phyloP scores from a whole-genome alignment of 371 early-diverging fungal genomes.

The Amoeboaphelidium protococcarum region DNA sequence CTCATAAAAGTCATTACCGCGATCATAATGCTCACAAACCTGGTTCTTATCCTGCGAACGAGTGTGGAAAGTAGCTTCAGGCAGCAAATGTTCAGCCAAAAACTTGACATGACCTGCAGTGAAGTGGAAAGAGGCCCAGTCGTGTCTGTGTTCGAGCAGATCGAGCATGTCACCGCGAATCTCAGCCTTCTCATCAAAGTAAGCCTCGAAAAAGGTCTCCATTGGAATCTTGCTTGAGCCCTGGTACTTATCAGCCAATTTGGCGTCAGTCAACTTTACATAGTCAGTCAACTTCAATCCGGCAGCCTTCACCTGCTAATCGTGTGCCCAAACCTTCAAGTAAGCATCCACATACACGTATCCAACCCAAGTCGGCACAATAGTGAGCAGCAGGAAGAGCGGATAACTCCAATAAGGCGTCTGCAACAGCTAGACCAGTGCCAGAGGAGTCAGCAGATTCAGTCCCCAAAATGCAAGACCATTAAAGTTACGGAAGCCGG shows the following conservation, averaged over 20 bases:
- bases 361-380: background rate
- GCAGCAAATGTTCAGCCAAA: slow-evolving; percentile 79
- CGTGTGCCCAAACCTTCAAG: background rate
- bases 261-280: background rate
- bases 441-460: background rate
- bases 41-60: slow-evolving; percentile 84
- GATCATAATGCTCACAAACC: slow-evolving; percentile 89
- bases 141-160: slow-evolving; percentile 66
- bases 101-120: slow-evolving; percentile 59
- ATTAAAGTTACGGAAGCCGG: background rate
- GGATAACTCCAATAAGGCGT: too few relatives aligned
- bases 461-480: background rate
- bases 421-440: background rate
- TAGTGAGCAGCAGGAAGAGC: too few relatives aligned
- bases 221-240: background rate
- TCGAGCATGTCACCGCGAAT: slow-evolving; percentile 62
- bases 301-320: background rate
- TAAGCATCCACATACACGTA: background rate
- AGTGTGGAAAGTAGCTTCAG: slow-evolving; percentile 79
- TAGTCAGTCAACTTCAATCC: background rate
- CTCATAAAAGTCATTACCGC: slow-evolving; percentile 87
- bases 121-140: slow-evolving; percentile 72
- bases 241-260: background rate
- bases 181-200: slow-evolving; percentile 81
- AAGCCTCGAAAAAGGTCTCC: slow-evolving; percentile 77